Percentiles rank a stretch among this genome's conserved stretches.
Conservation (phyloP, 805 yeast genomes). For the Hanseniaspora lachancei region DNA sequence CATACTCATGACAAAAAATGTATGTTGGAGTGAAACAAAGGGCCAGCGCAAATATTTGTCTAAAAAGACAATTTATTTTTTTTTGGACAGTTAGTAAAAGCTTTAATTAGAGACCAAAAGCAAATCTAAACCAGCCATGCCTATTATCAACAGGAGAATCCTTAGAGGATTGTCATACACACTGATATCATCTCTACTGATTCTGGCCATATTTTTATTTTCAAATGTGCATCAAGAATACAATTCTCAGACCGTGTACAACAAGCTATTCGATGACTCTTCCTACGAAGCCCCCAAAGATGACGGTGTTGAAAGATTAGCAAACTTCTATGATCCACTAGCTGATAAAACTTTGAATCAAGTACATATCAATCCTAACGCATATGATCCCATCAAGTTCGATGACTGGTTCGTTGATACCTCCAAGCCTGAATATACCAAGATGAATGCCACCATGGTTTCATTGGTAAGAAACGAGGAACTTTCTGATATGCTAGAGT, state of each 20-base stretch:
- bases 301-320: background rate
- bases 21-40: no score
- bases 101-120: background rate
- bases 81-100: no score
- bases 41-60: no score
- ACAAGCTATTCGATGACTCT: background rate
- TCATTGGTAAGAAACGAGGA: slow-evolving; percentile 61
- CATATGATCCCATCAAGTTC: slow-evolving; percentile 11
- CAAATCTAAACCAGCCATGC: background rate
- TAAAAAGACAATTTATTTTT: no score
- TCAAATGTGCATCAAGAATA: slow-evolving; percentile 7
- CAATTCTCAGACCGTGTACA: slow-evolving; percentile 6
- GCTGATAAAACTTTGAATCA: background rate
- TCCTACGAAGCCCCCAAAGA: background rate
- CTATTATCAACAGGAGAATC: slow-evolving; percentile 9
- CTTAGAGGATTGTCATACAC: background rate
- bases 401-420: slow-evolving; percentile 11
- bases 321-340: slow-evolving; percentile 5
- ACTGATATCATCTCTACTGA: background rate
- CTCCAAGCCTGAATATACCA: slow-evolving; percentile 10
- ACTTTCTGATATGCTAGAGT: slow-evolving; percentile 39
- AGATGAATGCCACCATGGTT: slow-evolving; percentile 53
- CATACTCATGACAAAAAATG: no score
- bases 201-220: background rate
- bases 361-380: background rate